These are phyloP conservation scores for Pythium sp. DNA, from an alignment of 352 stramenopile species.

Conservation along the genomic window DNA sequence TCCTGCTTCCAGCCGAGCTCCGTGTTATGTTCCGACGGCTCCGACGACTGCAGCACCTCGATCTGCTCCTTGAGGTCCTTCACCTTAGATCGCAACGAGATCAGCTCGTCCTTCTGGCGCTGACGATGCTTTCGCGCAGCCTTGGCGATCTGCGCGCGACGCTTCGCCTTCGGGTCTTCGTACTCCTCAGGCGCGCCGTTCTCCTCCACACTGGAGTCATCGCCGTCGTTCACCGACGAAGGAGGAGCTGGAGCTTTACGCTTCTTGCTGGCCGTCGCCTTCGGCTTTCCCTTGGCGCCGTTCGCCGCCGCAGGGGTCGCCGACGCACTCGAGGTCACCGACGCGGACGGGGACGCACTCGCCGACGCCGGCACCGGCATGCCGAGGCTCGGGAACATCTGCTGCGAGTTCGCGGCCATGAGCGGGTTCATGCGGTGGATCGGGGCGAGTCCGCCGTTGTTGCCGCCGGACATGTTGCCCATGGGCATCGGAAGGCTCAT, in stretches of 20 bases:
- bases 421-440: slow-evolving; percentile 78
- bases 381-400: slow-evolving; percentile 63
- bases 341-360: slow-evolving; percentile 16
- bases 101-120: slow-evolving; percentile 87
- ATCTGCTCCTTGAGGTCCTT: slow-evolving; percentile 90
- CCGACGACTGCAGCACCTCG: slow-evolving; percentile 84
- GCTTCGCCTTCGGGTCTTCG: slow-evolving; percentile 83
- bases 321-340: slow-evolving; percentile 15
- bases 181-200: slow-evolving; percentile 73
- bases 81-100: slow-evolving; percentile 81
- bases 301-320: slow-evolving; percentile 18
- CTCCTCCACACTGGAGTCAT: slow-evolving; percentile 49
- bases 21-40: slow-evolving; percentile 88
- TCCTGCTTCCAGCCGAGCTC: slow-evolving; percentile 89
- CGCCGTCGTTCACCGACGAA: slow-evolving; percentile 35
- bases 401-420: slow-evolving; percentile 50
- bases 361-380: slow-evolving; percentile 18
- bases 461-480: slow-evolving; percentile 39
- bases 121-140: slow-evolving; percentile 85
- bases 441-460: slow-evolving; percentile 43
- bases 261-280: slow-evolving; percentile 62
- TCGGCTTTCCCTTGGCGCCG: slow-evolving; percentile 46
- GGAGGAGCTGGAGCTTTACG: slow-evolving; percentile 51
- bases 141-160: slow-evolving; percentile 86
- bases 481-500: slow-evolving; percentile 36